Evolutionary conservation across 2,329 filamentous ascomycete species (phyloP).

Genomic region (Aspergillus sp.): DNA sequence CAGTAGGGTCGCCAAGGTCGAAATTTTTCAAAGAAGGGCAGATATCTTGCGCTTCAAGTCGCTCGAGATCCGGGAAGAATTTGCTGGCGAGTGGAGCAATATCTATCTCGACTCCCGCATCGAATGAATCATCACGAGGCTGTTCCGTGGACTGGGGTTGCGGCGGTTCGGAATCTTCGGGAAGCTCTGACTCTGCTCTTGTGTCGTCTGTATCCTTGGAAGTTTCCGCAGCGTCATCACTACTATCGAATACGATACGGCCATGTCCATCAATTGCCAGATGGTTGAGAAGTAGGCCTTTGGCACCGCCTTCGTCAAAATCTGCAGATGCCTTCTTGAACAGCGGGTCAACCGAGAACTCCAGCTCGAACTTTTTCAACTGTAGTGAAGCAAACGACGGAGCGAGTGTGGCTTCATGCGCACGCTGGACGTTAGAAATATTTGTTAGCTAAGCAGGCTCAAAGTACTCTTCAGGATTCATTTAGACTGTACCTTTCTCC

Average conservation of each 20-base stretch:
- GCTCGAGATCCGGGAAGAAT: slow-evolving; percentile 80
- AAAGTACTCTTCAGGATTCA: background rate
- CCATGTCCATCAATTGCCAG: slow-evolving; percentile 91
- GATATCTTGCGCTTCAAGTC: slow-evolving; percentile 82
- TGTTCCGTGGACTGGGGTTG: slow-evolving; percentile 24
- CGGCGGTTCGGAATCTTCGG: slow-evolving; percentile 40
- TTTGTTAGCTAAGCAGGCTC: slow-evolving; percentile 23
- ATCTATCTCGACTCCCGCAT: slow-evolving; percentile 72
- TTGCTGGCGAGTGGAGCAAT: slow-evolving; percentile 69
- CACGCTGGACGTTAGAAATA: slow-evolving; percentile 60
- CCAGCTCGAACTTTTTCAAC: slow-evolving; percentile 95
- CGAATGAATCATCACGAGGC: slow-evolving; percentile 35
- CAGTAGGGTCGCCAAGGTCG: slow-evolving; percentile 82
- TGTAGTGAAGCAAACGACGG: slow-evolving; percentile 84
- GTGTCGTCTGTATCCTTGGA: slow-evolving; percentile 41
- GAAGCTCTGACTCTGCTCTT: slow-evolving; percentile 41
- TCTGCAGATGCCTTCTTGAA: slow-evolving; percentile 99
- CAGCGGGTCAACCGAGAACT: slow-evolving; percentile 94
- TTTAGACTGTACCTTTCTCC: slow-evolving; percentile 62
- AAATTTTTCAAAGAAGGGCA: slow-evolving; percentile 95
- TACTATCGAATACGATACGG: slow-evolving; percentile 97
- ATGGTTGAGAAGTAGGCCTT: slow-evolving; percentile 91
- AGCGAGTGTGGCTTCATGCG: slow-evolving; percentile 89
- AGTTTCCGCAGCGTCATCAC: slow-evolving; percentile 71
- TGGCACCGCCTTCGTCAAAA: slow-evolving; percentile 96